These are phyloP conservation scores for Lycium ferocissimum DNA, from an alignment of 257 asterid genomes.

Conservation along the genomic window DNA sequence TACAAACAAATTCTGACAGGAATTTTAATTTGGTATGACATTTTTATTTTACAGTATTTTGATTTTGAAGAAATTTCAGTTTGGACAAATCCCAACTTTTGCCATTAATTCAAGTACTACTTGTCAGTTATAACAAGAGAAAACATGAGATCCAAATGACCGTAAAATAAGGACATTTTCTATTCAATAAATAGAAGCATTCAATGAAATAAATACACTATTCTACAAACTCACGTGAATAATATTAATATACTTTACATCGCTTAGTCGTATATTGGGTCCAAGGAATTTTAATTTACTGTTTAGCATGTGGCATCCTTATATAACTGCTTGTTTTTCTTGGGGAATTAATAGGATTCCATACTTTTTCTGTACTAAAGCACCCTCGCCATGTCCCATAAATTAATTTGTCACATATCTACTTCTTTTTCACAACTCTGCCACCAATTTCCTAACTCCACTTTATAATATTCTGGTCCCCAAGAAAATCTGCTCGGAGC, in stretches of 20 bases:
- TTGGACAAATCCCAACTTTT: not conserved
- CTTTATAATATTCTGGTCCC: not conserved
- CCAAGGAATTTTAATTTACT: not conserved
- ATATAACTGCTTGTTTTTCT: not conserved
- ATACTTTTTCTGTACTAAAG: not conserved
- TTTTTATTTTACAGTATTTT: not conserved
- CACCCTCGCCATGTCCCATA: not conserved
- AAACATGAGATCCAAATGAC: not conserved
- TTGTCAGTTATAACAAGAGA: not conserved
- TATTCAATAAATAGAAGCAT: not conserved
- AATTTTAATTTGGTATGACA: not conserved
- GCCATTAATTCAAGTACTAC: not conserved
- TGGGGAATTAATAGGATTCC: not conserved
- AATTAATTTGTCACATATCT: not conserved
- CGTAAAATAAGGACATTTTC: not conserved
- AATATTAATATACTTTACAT: not conserved
- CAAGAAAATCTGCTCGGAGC: too few relatives aligned
- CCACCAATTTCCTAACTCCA: not conserved
- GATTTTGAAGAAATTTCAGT: not conserved
- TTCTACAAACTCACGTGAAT: slow-evolving; percentile 24
- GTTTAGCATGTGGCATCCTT: not conserved
- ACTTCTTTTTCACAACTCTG: not conserved
- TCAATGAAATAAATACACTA: not conserved
- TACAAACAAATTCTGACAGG: not conserved
- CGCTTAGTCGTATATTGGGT: not conserved